phyloP scores from a whole-genome alignment of 768 basidiomycete species.

The Stropharia rugosoannulata region DNA sequence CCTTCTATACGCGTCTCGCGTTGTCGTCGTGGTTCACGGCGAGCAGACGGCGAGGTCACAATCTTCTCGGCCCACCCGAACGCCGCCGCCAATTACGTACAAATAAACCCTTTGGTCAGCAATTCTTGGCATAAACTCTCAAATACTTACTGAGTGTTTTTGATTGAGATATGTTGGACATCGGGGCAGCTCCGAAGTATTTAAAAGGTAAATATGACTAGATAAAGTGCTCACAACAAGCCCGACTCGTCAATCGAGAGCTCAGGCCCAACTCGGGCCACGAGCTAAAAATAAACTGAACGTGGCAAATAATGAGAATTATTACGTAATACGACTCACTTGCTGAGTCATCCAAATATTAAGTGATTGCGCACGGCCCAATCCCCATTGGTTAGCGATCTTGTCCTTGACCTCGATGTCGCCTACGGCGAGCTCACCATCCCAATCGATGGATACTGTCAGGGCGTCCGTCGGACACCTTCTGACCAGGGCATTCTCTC shows the following conservation, averaged over 20 bases:
- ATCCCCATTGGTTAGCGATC: background rate
- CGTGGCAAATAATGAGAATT: too few species aligned
- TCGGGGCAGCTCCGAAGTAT: too few species aligned
- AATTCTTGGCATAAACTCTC: background rate
- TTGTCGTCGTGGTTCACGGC: constrained; percentile 9
- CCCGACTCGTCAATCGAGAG: too few species aligned
- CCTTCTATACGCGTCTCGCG: constrained; percentile 6
- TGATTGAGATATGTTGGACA: too few species aligned
- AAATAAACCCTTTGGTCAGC: constrained; percentile 1
- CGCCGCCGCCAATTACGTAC: constrained; percentile 3
- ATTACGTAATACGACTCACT: too few species aligned
- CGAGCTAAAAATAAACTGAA: too few species aligned
- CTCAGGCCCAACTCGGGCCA: too few species aligned
- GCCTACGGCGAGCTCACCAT: constrained; percentile 17
- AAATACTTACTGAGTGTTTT: background rate
- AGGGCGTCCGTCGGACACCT: constrained; percentile 68
- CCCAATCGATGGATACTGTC: constrained; percentile 39
- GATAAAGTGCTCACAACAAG: too few species aligned
- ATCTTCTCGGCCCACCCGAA: constrained; percentile 10
- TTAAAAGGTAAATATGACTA: too few species aligned
- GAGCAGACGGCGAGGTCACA: constrained; percentile 4
- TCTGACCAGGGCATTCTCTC: constrained; percentile 59
- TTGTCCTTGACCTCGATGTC: constrained; percentile 8
- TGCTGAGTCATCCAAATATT: too few species aligned
- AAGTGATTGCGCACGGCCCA: background rate